phyloP scores from a whole-genome alignment of 2,329 filamentous ascomycete genomes.

The Calonectria pseudoturangicola region DNA sequence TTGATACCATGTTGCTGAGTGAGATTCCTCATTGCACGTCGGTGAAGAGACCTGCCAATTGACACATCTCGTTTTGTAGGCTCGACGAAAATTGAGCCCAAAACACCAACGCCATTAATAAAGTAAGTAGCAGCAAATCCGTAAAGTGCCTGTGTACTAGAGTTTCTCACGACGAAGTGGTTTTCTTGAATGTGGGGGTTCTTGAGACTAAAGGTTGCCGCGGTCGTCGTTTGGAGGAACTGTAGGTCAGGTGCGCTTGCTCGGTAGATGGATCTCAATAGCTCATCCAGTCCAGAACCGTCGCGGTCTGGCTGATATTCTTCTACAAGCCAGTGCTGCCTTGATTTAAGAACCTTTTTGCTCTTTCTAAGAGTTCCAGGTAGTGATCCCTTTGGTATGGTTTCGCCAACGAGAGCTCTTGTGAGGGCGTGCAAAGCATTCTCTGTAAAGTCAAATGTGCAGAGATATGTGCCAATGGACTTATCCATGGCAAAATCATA shows the following conservation, averaged over 20 bases:
- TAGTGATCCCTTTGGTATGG: conserved; percentile 74
- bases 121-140: conserved; percentile 95
- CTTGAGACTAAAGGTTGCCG: conserved; percentile 84
- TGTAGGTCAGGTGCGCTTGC: conserved; percentile 79
- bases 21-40: conserved; percentile 86
- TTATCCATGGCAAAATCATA: conserved; percentile 98
- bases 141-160: conserved; percentile 91
- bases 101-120: conserved; percentile 81
- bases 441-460: conserved; percentile 97
- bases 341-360: conserved; percentile 90
- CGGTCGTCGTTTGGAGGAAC: conserved; percentile 81
- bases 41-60: conserved; percentile 92
- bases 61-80: conserved; percentile 90
- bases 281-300: conserved; percentile 80
- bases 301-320: conserved; percentile 89
- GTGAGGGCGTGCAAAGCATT: conserved; percentile 91
- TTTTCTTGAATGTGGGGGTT: conserved; percentile 83
- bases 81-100: conserved; percentile 93
- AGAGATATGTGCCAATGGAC: conserved; percentile 92
- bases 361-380: conserved; percentile 88
- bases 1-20: conserved; percentile 82
- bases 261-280: conserved; percentile 82
- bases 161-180: conserved; percentile 95
- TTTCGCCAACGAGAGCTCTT: conserved; percentile 87
- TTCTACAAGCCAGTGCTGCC: conserved; percentile 96